Conservation (phyloP, 1,284 basidiomycete species). For the Austroboletus niveus region DNA sequence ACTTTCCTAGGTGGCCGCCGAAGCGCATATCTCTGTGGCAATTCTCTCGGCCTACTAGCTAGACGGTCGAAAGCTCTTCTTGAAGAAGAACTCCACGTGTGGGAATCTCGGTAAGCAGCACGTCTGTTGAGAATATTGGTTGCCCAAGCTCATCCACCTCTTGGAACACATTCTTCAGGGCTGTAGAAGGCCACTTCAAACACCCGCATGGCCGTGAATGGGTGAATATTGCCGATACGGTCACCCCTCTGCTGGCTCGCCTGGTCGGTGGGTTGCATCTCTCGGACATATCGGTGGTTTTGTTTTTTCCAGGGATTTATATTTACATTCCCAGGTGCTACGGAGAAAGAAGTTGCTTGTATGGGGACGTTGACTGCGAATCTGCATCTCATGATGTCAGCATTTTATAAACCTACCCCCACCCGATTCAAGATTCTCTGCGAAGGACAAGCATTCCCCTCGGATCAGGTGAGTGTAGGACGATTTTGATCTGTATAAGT, state of each 20-base stretch:
- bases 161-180: conserved; percentile 47
- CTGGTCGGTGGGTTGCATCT: conserved; percentile 66
- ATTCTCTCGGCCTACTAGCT: conserved; percentile 87
- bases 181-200: conserved; percentile 88
- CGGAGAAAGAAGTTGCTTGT: conserved; percentile 86
- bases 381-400: conserved; percentile 90
- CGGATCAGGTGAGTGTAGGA: conserved; percentile 72
- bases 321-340: conserved; percentile 60
- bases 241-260: conserved; percentile 76
- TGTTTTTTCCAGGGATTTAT: conserved; percentile 14
- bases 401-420: conserved; percentile 89
- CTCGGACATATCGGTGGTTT: background rate
- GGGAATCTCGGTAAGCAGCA: conserved; percentile 70
- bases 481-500: conserved; percentile 6
- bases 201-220: conserved; percentile 85
- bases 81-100: conserved; percentile 85
- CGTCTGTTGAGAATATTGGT: conserved; percentile 4
- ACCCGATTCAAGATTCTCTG: conserved; percentile 92
- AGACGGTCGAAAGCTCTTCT: conserved; percentile 73
- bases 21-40: conserved; percentile 91
- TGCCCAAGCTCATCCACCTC: conserved; percentile 4
- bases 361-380: conserved; percentile 95
- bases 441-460: conserved; percentile 93
- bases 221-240: conserved; percentile 75
- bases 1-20: conserved; percentile 44